Evolutionary conservation across 2,329 filamentous ascomycete genomes (phyloP), one percentile per base, ranked within the genome.

Genomic region (Trematosphaeria pertusa): DNA sequence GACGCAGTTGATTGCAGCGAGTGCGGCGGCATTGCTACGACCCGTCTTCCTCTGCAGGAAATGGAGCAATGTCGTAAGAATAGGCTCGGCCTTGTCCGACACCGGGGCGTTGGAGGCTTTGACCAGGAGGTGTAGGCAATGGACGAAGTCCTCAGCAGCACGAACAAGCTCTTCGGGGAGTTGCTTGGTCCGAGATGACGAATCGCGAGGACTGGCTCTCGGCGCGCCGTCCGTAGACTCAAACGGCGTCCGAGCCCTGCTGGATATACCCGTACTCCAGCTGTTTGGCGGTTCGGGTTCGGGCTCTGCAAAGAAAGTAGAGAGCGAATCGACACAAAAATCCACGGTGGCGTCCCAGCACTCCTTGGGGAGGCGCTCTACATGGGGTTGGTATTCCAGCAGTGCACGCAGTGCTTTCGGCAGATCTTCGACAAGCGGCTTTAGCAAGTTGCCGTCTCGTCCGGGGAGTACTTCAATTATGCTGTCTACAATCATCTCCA

Each of bases 401-500:
- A 97, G 73, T 20, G 82, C 78, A 4, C 82, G 77, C 56, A 99
- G 75, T 15, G 86, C 82, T 74, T 89, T 96, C 56, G 89, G 80
- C 67, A 97, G 96, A 63, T 94, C 85, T 37, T 85, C 80, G 18
- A 86, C 75, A 4, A 99, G 78, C 10, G 88, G 86, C 46, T 85
- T 79, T 54, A 90, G 85, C 43, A 87, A 82, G 2, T 77, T 80
- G 11, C 84, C 84, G 43, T 85, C 81, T 1, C 79, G 70, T 12
- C 77, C 81, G 2, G 85, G 82, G 3, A 96, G 77, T 14, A 85
- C 84, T 55, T 96, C 86, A 3, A 84, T 86, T 50, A 97, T 87
- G 71, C 96, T 91, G 54, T 91, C 86, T 54, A 96, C 78, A 12
- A 97, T 76, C 5, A 88, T 84, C 58, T 87, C 82, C n/a, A 93